Percentiles rank a stretch among this genome's conserved stretches.
phyloP scores from a whole-genome alignment of 306 rosid species.

The Ammopiptanthus mongolicus region DNA sequence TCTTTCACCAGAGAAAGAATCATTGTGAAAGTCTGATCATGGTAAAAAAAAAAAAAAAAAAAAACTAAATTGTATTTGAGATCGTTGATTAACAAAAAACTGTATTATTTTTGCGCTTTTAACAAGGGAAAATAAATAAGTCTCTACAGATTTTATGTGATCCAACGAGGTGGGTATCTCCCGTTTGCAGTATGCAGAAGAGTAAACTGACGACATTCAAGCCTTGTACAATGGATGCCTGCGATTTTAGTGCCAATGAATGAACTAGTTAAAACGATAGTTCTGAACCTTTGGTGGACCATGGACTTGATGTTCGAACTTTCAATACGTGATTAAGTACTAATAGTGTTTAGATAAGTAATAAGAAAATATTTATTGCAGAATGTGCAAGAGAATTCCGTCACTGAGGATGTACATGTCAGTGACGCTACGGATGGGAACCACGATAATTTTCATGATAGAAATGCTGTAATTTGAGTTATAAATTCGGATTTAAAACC shows the following conservation, averaged over 20 bases:
- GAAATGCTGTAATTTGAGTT: background rate
- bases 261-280: background rate
- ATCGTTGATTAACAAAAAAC: background rate
- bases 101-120: background rate
- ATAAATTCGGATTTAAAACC: background rate
- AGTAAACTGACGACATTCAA: background rate
- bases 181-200: background rate
- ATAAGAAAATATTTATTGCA: no score
- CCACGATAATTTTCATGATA: no score
- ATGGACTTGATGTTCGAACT: no score
- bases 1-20: no score
- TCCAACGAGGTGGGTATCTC: background rate
- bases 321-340: no score
- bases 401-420: no score
- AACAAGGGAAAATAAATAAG: background rate
- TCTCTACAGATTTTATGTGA: background rate
- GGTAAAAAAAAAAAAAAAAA: no score
- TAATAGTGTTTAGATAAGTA: no score
- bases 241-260: background rate
- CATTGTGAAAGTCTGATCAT: no score
- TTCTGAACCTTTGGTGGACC: no score
- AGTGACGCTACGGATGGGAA: no score
- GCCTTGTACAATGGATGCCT: background rate
- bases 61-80: background rate
- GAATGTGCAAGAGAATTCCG: no score